Base-by-base conservation (phyloP, 2,329 filamentous ascomycete genomes). In the Byssoonygena ceratinophila region DNA sequence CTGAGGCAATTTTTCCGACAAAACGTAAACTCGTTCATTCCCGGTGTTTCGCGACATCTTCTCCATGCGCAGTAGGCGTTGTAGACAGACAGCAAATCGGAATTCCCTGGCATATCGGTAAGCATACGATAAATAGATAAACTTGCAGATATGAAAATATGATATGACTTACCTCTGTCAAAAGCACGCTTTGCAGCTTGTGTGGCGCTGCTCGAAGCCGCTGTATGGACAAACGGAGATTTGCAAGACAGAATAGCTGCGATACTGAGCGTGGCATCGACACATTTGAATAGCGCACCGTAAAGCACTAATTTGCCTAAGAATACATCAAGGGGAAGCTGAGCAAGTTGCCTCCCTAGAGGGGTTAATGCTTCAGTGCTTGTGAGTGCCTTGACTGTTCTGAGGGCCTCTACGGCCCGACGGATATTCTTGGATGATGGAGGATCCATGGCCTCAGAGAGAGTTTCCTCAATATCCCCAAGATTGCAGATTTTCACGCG, bases 401-500 rank as follows among this genome's bases (percentile, higher is more conserved):
- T 81, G 4, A 98, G 78, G 2, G 91, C 88, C 66, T 97, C 91
- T 51, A 98, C 85, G 0, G 92, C 91, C 32, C 91, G 82, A 22
- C 88, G 84, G 45, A 98, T 94, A 60, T 97, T 98, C 71, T 91
- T 94, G 0, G 85, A 77, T 0, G 85, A 90, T 0, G 92, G 92
- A 0, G 91, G 85, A 64, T 98, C 92, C 14, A 98, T 75, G 2
- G 92, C 92, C 66, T 90, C 82, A 20, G 85, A 80, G 8, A 98
- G 76, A 0, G 90, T 96, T 60, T 91, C 81, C 65, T 97, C 91
- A 51, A 97, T 94, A 37, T 87, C 84, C 9, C 92, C 92, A 40
- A 98, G 79, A 63, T 94, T 94, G 74, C 91, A 98, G 43, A 96
- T 95, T 71, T 98, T 98, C 59, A 97, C 90, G 7, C 92, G 83